These are phyloP conservation scores for Hyparrhenia diplandra DNA, from an alignment of 176 grass and related monocot genomes.

Conservation along the genomic window DNA sequence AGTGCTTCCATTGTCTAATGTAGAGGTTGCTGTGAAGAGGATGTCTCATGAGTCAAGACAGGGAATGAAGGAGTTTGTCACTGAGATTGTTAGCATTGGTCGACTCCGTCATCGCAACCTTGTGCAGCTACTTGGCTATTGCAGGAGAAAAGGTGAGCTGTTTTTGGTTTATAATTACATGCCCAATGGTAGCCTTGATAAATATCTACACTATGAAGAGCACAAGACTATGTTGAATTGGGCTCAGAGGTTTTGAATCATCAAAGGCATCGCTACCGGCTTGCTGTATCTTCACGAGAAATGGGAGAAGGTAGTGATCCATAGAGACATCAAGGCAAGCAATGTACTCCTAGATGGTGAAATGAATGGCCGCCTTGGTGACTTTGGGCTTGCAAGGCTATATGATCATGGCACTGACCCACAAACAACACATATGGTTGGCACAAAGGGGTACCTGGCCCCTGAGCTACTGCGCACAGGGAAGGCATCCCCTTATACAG, in stretches of 20 bases:
- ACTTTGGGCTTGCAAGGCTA: constrained; percentile 22
- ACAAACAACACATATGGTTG: constrained; percentile 5
- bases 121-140: constrained; percentile 34
- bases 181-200: constrained; percentile 39
- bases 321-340: constrained; percentile 14
- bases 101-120: constrained; percentile 22
- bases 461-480: neutral
- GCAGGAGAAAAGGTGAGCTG: constrained; percentile 31
- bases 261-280: constrained; percentile 22
- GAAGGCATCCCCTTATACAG: neutral
- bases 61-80: constrained; percentile 43
- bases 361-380: constrained; percentile 17
- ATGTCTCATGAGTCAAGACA: constrained; percentile 43
- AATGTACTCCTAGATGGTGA: constrained; percentile 25
- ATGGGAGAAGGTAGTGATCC: constrained; percentile 19
- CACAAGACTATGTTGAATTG: neutral
- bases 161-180: constrained; percentile 41
- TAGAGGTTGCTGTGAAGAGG: constrained; percentile 31
- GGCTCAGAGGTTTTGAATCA: constrained; percentile 9
- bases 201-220: neutral
- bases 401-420: neutral
- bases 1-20: neutral
- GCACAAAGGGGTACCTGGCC: neutral
- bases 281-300: constrained; percentile 38
- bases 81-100: neutral